Evolutionary conservation across 2,329 filamentous ascomycete species (phyloP).

Genomic region (Microascus cirrosus): DNA sequence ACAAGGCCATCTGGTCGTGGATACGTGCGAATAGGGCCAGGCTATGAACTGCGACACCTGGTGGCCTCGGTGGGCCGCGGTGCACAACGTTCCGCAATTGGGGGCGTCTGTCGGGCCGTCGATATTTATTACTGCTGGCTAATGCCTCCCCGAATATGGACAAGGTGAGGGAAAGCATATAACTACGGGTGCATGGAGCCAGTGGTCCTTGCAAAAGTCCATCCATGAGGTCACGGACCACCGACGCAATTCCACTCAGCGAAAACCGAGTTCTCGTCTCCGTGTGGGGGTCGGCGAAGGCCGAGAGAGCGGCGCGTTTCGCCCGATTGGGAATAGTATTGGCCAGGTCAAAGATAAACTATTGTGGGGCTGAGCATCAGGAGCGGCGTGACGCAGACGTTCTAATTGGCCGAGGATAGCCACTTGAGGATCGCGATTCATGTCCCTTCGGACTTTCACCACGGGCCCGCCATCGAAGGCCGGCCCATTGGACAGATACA

Average conservation of each 20-base stretch:
- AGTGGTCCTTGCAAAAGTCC: not conserved
- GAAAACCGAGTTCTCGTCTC: not conserved
- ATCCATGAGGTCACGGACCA: not conserved
- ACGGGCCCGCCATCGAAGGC: too few species aligned
- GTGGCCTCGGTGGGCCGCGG: not conserved
- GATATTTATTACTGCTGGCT: not conserved
- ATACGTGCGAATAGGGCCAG: not conserved
- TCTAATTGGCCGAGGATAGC: not conserved
- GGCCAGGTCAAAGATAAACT: not conserved
- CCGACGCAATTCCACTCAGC: not conserved
- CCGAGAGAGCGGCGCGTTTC: not conserved
- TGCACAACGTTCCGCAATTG: not conserved
- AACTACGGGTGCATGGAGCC: too few species aligned
- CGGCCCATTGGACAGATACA: too few species aligned
- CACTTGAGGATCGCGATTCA: not conserved
- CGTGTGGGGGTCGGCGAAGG: not conserved
- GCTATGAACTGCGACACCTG: not conserved
- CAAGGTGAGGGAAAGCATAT: too few species aligned
- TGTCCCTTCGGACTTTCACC: not conserved
- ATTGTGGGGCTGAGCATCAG: not conserved
- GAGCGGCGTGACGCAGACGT: not conserved
- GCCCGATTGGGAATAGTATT: not conserved
- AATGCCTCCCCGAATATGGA: too few species aligned
- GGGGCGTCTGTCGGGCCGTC: not conserved
- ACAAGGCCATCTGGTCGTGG: too few species aligned